Conservation (phyloP, 2,329 filamentous ascomycete species). For the Helminthosporium solani region DNA sequence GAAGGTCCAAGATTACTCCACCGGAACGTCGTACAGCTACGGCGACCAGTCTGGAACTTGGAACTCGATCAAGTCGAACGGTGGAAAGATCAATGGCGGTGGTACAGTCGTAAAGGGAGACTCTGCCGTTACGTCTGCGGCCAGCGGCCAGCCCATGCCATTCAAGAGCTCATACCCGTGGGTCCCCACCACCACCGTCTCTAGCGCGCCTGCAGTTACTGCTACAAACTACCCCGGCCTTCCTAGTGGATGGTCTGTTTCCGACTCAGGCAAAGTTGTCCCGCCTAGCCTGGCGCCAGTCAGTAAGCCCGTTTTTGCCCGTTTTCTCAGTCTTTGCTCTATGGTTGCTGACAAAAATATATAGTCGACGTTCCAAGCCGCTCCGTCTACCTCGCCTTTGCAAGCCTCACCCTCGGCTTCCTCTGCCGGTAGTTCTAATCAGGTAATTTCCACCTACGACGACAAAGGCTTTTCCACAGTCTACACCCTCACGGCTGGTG, state of each 20-base stretch:
- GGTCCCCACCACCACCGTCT: conserved; percentile 58
- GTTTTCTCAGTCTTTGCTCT: background rate
- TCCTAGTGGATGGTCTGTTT: conserved; percentile 80
- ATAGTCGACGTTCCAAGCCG: conserved; percentile 54
- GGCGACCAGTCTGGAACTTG: conserved; percentile 74
- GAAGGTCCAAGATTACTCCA: conserved; percentile 86
- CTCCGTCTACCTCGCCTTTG: conserved; percentile 55
- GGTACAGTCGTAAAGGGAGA: conserved; percentile 56
- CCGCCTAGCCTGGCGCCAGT: conserved; percentile 68
- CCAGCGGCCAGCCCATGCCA: conserved; percentile 65
- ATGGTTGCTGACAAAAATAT: conserved; percentile 16
- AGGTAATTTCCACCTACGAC: conserved; percentile 50
- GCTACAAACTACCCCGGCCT: conserved; percentile 58
- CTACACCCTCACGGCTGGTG: conserved; percentile 43
- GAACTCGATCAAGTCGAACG: conserved; percentile 78
- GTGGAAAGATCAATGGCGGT: conserved; percentile 69
- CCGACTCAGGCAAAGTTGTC: conserved; percentile 74
- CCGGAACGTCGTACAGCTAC: conserved; percentile 81
- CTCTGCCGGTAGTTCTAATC: conserved; percentile 30
- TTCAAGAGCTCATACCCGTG: conserved; percentile 62
- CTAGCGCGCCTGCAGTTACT: conserved; percentile 50
- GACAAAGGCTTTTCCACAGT: conserved; percentile 54
- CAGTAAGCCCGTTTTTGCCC: conserved; percentile 57
- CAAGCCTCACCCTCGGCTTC: conserved; percentile 39
- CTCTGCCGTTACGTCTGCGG: conserved; percentile 62